Conservation (phyloP, 2,329 filamentous ascomycete species). For the Fusarium camptoceras region DNA sequence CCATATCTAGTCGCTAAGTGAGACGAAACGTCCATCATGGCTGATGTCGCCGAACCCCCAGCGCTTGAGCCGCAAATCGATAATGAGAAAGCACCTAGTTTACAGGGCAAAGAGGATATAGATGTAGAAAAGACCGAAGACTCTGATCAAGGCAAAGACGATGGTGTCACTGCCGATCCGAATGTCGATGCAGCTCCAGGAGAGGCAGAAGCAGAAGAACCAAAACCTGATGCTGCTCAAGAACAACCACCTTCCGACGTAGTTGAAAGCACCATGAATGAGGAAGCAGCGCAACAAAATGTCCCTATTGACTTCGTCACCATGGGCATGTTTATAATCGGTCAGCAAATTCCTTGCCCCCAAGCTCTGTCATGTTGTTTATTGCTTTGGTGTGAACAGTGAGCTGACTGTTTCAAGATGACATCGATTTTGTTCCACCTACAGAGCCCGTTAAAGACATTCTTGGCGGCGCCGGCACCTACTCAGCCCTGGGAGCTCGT, state of each 20-base stretch:
- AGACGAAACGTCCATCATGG: conserved; percentile 19
- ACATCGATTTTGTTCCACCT: conserved; percentile 85
- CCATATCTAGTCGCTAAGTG: neutral
- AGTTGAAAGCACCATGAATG: neutral
- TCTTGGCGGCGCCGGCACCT: conserved; percentile 90
- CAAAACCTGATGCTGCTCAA: conserved; percentile 7
- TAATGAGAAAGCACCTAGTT: neutral
- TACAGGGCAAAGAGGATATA: conserved; percentile 7
- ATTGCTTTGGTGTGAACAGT: neutral
- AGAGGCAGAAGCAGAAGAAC: neutral
- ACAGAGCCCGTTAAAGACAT: conserved; percentile 77
- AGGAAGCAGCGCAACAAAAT: conserved; percentile 6
- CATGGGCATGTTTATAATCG: conserved; percentile 80
- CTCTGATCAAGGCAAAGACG: conserved; percentile 14
- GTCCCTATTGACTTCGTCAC: conserved; percentile 71
- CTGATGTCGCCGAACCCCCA: conserved; percentile 14
- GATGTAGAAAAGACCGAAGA: conserved; percentile 19
- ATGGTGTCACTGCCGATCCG: neutral
- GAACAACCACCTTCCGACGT: conserved; percentile 3
- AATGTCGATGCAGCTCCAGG: neutral
- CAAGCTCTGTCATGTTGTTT: neutral
- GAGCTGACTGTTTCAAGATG: conserved; percentile 67
- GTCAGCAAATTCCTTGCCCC: conserved; percentile 55
- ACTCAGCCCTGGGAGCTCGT: conserved; percentile 87
- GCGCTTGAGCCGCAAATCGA: conserved; percentile 11